phyloP scores from a whole-genome alignment of 2,329 filamentous ascomycete species.

The Byssothecium circinans region DNA sequence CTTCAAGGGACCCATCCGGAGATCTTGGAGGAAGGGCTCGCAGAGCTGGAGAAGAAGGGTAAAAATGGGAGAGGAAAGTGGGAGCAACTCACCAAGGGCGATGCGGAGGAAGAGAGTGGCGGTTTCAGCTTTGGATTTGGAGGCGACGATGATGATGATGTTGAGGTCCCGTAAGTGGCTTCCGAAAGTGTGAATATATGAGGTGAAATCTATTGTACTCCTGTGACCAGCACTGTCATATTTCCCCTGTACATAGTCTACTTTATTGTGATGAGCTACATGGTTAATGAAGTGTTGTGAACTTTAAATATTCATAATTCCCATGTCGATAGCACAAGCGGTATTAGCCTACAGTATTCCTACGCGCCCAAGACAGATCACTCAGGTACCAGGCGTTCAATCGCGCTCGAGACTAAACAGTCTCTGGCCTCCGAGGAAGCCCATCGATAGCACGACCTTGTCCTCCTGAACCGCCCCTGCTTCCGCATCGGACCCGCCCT shows the following conservation, averaged over 20 bases:
- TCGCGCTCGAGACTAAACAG: background rate
- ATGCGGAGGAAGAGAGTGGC: slow-evolving; percentile 45
- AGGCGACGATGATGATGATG: slow-evolving; percentile 57
- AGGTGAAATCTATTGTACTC: background rate
- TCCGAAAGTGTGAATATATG: background rate
- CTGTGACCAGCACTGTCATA: too few relatives aligned
- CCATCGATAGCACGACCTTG: background rate
- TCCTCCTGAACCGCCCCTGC: background rate
- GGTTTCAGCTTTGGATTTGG: slow-evolving; percentile 66
- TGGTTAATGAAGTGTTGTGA: background rate
- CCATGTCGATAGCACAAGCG: background rate
- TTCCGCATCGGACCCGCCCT: background rate
- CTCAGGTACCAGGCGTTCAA: background rate
- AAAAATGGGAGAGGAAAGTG: slow-evolving; percentile 74
- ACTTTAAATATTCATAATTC: background rate
- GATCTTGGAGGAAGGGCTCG: slow-evolving; percentile 63
- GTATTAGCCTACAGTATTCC: background rate
- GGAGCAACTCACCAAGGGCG: slow-evolving; percentile 72
- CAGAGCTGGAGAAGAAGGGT: slow-evolving; percentile 65
- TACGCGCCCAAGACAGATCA: background rate
- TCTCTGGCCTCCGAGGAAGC: background rate
- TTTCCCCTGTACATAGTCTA: too few relatives aligned
- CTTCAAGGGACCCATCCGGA: slow-evolving; percentile 66
- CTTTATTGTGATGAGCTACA: too few relatives aligned
- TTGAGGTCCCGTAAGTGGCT: slow-evolving; percentile 33